phyloP scores from a whole-genome alignment of 345 rosid genomes.

The Hibiscus trionum region DNA sequence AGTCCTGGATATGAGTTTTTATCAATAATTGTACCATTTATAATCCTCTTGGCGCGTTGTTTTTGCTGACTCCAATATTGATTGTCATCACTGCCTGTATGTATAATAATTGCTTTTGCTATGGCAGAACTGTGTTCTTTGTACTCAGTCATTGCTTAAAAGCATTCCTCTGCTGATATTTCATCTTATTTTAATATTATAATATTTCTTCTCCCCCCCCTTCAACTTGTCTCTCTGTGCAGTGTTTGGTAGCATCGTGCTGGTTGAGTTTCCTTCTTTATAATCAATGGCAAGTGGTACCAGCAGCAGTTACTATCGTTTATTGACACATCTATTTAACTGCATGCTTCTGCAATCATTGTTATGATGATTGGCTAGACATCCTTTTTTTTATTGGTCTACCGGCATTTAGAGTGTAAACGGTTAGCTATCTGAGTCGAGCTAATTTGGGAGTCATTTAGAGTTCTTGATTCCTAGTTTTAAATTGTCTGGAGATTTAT shows the following conservation, averaged over 20 bases:
- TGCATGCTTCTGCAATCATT: neutral
- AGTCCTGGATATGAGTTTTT: neutral
- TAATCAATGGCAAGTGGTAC: neutral
- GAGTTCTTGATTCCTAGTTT: neutral
- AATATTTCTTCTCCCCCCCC: neutral
- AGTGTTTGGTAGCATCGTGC: constrained; percentile 3
- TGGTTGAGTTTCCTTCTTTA: neutral
- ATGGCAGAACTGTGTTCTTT: neutral
- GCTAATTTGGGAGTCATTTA: neutral
- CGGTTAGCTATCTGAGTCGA: neutral
- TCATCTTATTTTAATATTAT: neutral
- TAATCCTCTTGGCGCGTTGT: neutral
- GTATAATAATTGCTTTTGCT: neutral
- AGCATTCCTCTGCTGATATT: neutral
- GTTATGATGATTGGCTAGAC: constrained; percentile 1
- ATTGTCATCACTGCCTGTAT: neutral
- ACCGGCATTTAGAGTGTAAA: neutral
- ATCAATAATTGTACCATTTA: neutral
- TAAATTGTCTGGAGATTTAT: neutral
- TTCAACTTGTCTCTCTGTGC: neutral
- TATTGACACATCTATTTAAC: neutral
- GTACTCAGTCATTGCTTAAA: neutral
- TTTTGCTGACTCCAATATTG: neutral
- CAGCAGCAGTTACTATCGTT: neutral
- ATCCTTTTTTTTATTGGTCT: neutral